These are phyloP conservation scores for Pelargonium cotyledonis DNA, from an alignment of 441 rosid genomes.

Conservation along the genomic window DNA sequence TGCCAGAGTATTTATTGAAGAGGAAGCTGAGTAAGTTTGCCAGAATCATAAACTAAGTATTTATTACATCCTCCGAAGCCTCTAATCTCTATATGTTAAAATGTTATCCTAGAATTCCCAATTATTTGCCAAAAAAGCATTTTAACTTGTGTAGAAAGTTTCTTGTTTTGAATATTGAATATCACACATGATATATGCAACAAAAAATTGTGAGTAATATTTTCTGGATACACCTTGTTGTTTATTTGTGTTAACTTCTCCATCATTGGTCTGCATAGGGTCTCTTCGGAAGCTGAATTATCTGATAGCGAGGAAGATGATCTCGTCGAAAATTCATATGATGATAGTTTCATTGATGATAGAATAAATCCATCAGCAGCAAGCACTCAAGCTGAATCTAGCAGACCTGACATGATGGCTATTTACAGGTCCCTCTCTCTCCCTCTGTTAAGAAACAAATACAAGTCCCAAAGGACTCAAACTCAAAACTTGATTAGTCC, in stretches of 20 bases:
- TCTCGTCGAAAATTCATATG: constrained; percentile 41
- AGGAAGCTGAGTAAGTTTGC: constrained; percentile 83
- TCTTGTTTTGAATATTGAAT: neutral
- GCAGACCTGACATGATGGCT: constrained; percentile 81
- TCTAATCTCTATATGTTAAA: constrained; percentile 3
- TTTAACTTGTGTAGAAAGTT: too few relatives aligned
- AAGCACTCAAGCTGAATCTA: constrained; percentile 50
- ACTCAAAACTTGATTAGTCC: neutral
- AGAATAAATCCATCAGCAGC: constrained; percentile 47
- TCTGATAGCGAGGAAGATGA: constrained; percentile 62
- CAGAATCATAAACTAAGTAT: constrained; percentile 3
- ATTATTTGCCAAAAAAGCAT: neutral
- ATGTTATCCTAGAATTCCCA: neutral
- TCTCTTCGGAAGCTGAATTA: constrained; percentile 65
- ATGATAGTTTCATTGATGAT: constrained; percentile 88
- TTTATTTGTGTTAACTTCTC: constrained; percentile 14
- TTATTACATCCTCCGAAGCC: constrained; percentile 6
- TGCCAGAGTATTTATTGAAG: constrained; percentile 59
- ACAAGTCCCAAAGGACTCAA: neutral
- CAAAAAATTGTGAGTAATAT: constrained; percentile 8
- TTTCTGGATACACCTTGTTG: neutral
- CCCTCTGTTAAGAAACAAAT: too few relatives aligned
- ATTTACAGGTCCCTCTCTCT: constrained; percentile 52
- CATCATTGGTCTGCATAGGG: constrained; percentile 36
- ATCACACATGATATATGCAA: neutral